Percentiles rank a stretch among this genome's conserved stretches.
phyloP scores from a whole-genome alignment of 106 monocot genomes.

The Vanilla planifolia region DNA sequence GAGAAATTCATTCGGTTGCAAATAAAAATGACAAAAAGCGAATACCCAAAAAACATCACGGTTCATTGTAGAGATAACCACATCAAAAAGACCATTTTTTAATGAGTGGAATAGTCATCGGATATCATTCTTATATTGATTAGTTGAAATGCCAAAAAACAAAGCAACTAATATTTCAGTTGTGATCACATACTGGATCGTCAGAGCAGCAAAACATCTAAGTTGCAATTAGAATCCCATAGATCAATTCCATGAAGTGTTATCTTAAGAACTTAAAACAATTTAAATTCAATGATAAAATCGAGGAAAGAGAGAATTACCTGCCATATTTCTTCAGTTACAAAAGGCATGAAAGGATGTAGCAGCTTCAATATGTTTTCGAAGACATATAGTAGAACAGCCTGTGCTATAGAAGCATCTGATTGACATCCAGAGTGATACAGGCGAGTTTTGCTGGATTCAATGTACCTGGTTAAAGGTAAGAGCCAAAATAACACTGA shows the following conservation, averaged over 20 bases:
- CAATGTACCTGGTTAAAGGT: conserved; percentile 71
- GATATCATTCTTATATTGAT: too few species aligned
- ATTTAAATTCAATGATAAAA: not conserved
- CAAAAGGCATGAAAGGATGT: conserved; percentile 99
- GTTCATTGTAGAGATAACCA: too few species aligned
- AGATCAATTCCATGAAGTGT: not conserved
- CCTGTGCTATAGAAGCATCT: conserved; percentile 40
- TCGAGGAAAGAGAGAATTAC: conserved; percentile 19
- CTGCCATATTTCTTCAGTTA: conserved; percentile 99
- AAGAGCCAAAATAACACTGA: not conserved
- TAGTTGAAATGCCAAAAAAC: too few species aligned
- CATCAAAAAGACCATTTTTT: too few species aligned
- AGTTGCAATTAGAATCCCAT: not conserved
- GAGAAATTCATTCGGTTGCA: not conserved
- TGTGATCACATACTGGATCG: not conserved
- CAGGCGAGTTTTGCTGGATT: conserved; percentile 94
- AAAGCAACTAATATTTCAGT: not conserved
- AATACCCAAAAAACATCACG: too few species aligned
- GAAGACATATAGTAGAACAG: conserved; percentile 87
- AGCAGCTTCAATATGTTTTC: conserved; percentile 87
- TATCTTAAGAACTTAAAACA: not conserved
- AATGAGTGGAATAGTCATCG: too few species aligned
- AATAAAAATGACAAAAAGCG: not conserved
- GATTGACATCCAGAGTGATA: conserved; percentile 48
- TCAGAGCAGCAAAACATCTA: not conserved